Base-by-base conservation (phyloP, 257 asterid species). In the Ligustrum vulgare region DNA sequence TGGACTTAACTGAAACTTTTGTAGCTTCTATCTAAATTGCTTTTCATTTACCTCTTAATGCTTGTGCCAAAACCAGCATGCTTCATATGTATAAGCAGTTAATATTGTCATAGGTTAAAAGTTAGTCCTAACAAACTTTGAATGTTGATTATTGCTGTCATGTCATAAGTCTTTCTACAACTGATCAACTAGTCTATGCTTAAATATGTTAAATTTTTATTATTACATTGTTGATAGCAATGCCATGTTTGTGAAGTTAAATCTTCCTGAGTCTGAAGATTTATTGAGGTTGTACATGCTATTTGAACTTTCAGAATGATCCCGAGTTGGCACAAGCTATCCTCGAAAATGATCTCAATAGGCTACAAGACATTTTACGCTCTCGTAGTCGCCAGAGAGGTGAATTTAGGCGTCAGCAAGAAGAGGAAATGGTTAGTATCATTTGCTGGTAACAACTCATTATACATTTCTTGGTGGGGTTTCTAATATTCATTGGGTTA, bases 281-380 rank as follows among this genome's bases (percentile, higher is more conserved):
- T 36, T 72, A 15, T 22, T 87, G 43, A 86, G 69, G 1, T 69
- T 70, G 73, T 65, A 25, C 22, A 74, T 81, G 76, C 71, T 77
- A 33, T 89, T 80, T 82, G 69, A 74, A 70, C 79, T 82, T 75
- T 74, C 80, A 94, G 99, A 91, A 81, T 70, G 98, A 94, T 85
- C 99, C 99, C 70, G 98, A 94, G 86, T 83, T 94, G 71, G 99
- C 97, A 78, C 99, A 92, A 91, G 89, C 82, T 81, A 71, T 92
- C 85, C 96, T 94, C 72, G 99, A 98, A 63, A 92, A 94, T 81
- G 98, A 94, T 83, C 84, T 89, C 79, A 85, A 91, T 80, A 87
- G 56, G 85, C 83, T 94, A 86, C 99, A 94, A 89, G 99, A 88
- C 34, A 77, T 89, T 73, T 85, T 94, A 77, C 96, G 99, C 6